Evolutionary conservation across 352 stramenopile genomes (phyloP).

Genomic region (Pythium scleroteichum): DNA sequence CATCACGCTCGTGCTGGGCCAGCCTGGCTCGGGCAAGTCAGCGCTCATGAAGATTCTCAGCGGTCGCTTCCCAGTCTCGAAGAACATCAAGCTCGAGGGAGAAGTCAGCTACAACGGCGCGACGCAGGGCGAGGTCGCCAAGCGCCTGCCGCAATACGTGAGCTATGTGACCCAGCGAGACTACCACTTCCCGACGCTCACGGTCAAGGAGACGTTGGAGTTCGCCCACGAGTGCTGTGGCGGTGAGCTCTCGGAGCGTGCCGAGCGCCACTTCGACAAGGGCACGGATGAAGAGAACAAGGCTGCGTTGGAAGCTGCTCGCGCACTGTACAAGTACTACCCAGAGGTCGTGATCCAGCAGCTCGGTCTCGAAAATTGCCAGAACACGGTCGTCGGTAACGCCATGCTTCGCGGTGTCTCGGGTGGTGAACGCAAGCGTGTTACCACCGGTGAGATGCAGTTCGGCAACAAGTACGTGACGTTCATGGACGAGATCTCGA

Average conservation of each 20-base stretch:
- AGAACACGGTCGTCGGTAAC: conserved; percentile 63
- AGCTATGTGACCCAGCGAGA: conserved; percentile 41
- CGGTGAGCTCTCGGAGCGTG: conserved; percentile 19
- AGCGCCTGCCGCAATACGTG: conserved; percentile 44
- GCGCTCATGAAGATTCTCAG: conserved; percentile 59
- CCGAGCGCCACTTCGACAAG: conserved; percentile 35
- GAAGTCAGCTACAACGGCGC: conserved; percentile 52
- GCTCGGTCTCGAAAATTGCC: conserved; percentile 35
- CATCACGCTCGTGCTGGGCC: conserved; percentile 30
- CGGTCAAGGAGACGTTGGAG: conserved; percentile 31
- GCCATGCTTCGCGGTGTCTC: conserved; percentile 51
- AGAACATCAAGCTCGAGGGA: conserved; percentile 39
- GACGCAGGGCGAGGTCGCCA: conserved; percentile 28
- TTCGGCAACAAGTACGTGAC: conserved; percentile 57
- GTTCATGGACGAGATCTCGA: conserved; percentile 91
- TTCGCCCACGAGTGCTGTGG: conserved; percentile 26
- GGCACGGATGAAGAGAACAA: conserved; percentile 34
- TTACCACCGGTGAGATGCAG: conserved; percentile 79
- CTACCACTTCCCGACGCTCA: conserved; percentile 26
- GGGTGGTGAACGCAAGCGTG: conserved; percentile 62
- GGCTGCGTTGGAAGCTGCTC: conserved; percentile 13
- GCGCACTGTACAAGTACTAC: conserved; percentile 22
- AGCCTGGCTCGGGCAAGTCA: conserved; percentile 28
- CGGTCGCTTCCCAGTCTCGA: conserved; percentile 47
- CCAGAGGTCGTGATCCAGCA: conserved; percentile 39